Evolutionary conservation across 768 basidiomycete species (phyloP).

Genomic region (Leccinum sublutescens): DNA sequence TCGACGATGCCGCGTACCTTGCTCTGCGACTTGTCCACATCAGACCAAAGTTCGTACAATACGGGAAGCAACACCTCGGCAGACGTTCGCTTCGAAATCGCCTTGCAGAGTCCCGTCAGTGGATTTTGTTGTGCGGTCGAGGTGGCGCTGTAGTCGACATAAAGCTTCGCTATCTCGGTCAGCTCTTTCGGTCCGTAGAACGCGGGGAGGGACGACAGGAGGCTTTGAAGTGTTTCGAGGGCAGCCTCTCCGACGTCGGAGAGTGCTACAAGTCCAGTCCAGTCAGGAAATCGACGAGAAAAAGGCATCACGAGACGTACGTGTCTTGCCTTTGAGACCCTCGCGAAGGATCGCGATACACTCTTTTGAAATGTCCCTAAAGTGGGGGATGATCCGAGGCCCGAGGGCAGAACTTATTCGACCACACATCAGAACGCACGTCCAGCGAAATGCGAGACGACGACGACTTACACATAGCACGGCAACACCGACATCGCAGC

Average conservation of each 20-base stretch:
- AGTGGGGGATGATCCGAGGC: slow-evolving; percentile 84
- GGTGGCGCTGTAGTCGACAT: slow-evolving; percentile 42
- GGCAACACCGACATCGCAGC: slow-evolving; percentile 55
- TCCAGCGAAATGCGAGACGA: not conserved
- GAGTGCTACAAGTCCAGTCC: slow-evolving; percentile 25
- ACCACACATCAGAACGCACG: slow-evolving; percentile 5
- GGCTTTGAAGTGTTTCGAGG: slow-evolving; percentile 56
- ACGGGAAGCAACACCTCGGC: slow-evolving; percentile 66
- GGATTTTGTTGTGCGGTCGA: slow-evolving; percentile 24
- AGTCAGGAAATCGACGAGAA: not conserved
- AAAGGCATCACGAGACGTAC: slow-evolving; percentile 30
- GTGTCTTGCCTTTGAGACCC: slow-evolving; percentile 27
- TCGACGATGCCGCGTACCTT: slow-evolving; percentile 32
- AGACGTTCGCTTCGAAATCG: slow-evolving; percentile 68
- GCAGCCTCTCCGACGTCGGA: slow-evolving; percentile 33
- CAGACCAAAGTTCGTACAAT: slow-evolving; percentile 57
- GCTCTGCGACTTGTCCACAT: slow-evolving; percentile 33
- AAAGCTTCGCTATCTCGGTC: slow-evolving; percentile 51
- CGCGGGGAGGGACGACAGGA: slow-evolving; percentile 73
- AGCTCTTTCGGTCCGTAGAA: slow-evolving; percentile 75
- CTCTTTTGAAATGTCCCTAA: slow-evolving; percentile 66
- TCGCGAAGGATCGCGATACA: slow-evolving; percentile 50
- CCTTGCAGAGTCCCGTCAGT: slow-evolving; percentile 50
- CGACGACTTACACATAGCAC: slow-evolving; percentile 54
- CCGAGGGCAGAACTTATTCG: slow-evolving; percentile 65